These are phyloP conservation scores for Globisporangium polare DNA, from an alignment of 352 stramenopile species.

Conservation along the genomic window DNA sequence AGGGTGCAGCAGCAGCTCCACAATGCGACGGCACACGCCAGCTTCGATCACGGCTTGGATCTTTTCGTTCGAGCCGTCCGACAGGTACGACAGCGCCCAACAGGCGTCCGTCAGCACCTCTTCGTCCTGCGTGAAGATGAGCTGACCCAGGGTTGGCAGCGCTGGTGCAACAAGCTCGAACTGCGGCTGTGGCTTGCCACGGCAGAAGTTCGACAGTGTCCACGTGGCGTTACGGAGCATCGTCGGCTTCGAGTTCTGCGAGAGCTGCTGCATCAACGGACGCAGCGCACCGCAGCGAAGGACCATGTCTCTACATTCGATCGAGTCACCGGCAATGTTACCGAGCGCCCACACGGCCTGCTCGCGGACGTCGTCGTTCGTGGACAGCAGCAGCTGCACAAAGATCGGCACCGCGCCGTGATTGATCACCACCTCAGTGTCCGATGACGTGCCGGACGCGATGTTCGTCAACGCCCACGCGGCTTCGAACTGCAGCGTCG, in stretches of 20 bases:
- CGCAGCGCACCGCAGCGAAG: conserved; percentile 93
- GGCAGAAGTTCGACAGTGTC: conserved; percentile 99
- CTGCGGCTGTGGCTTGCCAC: conserved; percentile 90
- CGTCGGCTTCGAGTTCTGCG: conserved; percentile 88
- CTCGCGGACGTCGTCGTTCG: conserved; percentile 98
- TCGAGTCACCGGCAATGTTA: conserved; percentile 99
- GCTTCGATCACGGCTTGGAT: conserved; percentile 98
- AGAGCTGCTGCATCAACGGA: conserved; percentile 93
- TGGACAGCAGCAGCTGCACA: conserved; percentile 92
- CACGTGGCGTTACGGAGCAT: conserved; percentile 99
- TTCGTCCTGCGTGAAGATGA: conserved; percentile 97
- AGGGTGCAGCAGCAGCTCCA: conserved; percentile 92
- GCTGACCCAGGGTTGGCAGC: conserved; percentile 94
- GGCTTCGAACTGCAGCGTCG: conserved; percentile 96
- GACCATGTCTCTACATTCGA: conserved; percentile 95
- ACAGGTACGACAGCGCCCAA: conserved; percentile 98
- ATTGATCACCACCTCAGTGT: conserved; percentile 98
- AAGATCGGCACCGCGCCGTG: conserved; percentile 97
- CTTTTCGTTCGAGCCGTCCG: conserved; percentile 98
- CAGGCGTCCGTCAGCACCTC: conserved; percentile 99
- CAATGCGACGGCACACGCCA: conserved; percentile 94
- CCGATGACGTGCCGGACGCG: conserved; percentile 95
- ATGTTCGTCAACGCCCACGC: conserved; percentile 99
- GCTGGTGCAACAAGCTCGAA: conserved; percentile 93
- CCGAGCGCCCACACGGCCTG: conserved; percentile 97